Evolutionary conservation across 176 grass and related monocot species (phyloP), one percentile per base, ranked within the genome.

Genomic region (Rhipidocladum racemiflorum): DNA sequence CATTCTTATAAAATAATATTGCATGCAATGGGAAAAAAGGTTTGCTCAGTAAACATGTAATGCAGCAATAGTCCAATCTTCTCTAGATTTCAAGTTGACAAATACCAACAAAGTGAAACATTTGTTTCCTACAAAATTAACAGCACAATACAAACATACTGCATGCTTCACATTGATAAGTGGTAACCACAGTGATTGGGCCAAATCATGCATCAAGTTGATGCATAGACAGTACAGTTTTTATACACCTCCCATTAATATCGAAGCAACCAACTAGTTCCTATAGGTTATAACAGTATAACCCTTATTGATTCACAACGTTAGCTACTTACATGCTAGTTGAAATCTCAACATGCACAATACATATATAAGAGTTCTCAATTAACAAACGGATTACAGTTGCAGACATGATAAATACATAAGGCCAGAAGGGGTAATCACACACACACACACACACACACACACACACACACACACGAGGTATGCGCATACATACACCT

Each of bases 251-350:
- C 13, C 38, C 28, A 56, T 81, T 75, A 59, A 20, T 43, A 74
- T 49, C 24, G 50, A 82, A 40, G 57, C 10, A 85, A 42, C 15
- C n/a, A 28, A 78, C 55, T 53, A 64, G 29, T 71, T 51, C 42
- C 11, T 27, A 48, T 23, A 30, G 28, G 23, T 60, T 50, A 57
- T 24, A 55, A 44, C 44, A 78, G 5, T 77, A 23, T 15, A 64
- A 23, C 9, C 21, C 48, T 35, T 48, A 65, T 51, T 34, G 2
- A 70, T 70, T n/a, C 64, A 71, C 3, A 24, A 57, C 20, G 12
- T 35, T 44, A 68, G 49, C 2, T 36, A 8, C 27, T 55, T 18
- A 7, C 24, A 74, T 53, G 12, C 17, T 74, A 24, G 20, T 21
- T 1, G 11, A 50, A 15, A 61, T 35, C 16, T 40, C 9, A 70